A percentile compares a stretch with the other conserved stretches of the same genome.
Conservation (phyloP, 2,329 filamentous ascomycete genomes). For the Xylariaceae sp. region DNA sequence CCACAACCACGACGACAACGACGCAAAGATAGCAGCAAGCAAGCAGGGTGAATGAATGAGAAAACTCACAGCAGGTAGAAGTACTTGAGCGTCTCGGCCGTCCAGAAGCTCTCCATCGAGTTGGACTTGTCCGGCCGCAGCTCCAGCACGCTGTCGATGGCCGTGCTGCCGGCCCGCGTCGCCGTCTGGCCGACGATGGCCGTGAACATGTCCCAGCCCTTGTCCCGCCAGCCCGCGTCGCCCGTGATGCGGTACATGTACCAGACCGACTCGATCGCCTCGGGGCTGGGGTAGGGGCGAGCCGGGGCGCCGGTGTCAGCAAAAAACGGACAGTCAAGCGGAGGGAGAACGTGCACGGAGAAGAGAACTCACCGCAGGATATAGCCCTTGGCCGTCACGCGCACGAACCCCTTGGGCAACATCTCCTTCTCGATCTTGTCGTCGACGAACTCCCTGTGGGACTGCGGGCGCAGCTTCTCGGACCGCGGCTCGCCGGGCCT, state of each 20-base stretch:
- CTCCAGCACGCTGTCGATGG: slow-evolving; percentile 55
- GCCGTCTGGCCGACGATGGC: slow-evolving; percentile 59
- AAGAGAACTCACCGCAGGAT: slow-evolving; percentile 48
- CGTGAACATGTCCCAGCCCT: slow-evolving; percentile 81
- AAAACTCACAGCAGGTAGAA: slow-evolving; percentile 72
- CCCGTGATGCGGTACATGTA: slow-evolving; percentile 88
- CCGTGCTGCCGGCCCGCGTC: slow-evolving; percentile 61
- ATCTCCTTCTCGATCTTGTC: slow-evolving; percentile 34
- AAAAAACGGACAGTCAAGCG: slow-evolving; percentile 16
- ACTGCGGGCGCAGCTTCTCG: slow-evolving; percentile 35
- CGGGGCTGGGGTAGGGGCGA: slow-evolving; percentile 56
- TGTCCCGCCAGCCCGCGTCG: slow-evolving; percentile 65
- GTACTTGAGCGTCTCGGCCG: slow-evolving; percentile 87
- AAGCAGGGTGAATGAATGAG: not conserved
- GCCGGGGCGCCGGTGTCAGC: too few species aligned
- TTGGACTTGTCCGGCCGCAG: slow-evolving; percentile 40
- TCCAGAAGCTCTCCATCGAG: slow-evolving; percentile 84
- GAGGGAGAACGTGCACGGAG: not conserved
- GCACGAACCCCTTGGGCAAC: slow-evolving; percentile 44
- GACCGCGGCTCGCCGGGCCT: too few species aligned
- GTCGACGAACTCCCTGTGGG: slow-evolving; percentile 48
- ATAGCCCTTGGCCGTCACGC: slow-evolving; percentile 41
- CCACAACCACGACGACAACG: too few species aligned
- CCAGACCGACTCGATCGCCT: slow-evolving; percentile 83
- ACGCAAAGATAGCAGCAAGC: too few species aligned